These are phyloP conservation scores for Danielia reshetovae DNA, from an alignment of 805 yeast species.

Conservation along the genomic window DNA sequence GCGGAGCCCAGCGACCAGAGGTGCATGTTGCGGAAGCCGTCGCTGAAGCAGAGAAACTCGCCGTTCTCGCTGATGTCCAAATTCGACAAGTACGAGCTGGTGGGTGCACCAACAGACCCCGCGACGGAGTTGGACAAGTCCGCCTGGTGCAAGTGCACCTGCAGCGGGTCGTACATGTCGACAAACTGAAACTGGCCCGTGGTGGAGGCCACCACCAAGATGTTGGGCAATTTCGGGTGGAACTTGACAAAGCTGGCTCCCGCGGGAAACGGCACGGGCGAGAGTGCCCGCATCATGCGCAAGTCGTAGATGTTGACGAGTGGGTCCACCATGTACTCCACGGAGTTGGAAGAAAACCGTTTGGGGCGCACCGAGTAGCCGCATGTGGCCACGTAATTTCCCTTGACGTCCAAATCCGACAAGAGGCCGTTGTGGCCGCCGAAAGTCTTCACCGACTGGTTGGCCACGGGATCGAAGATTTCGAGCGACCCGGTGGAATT, in stretches of 20 bases:
- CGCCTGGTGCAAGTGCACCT: conserved; percentile 62
- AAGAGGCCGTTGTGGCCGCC: conserved; percentile 58
- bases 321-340: conserved; percentile 55
- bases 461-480: conserved; percentile 54
- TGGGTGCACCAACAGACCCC: conserved; percentile 4
- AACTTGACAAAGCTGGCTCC: conserved; percentile 83
- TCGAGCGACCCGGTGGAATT: conserved; percentile 59
- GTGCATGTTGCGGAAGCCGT: conserved; percentile 57
- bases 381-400: conserved; percentile 68
- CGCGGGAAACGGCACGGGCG: conserved; percentile 84
- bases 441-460: conserved; percentile 47
- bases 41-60: conserved; percentile 69
- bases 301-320: conserved; percentile 80
- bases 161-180: conserved; percentile 77
- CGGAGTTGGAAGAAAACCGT: conserved; percentile 25
- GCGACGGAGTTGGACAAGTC: conserved; percentile 33
- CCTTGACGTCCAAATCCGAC: conserved; percentile 62
- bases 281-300: conserved; percentile 60
- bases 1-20: conserved; percentile 54
- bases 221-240: conserved; percentile 83
- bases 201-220: conserved; percentile 67
- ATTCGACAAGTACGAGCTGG: conserved; percentile 35
- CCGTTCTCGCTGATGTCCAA: conserved; percentile 67
- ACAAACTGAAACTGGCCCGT: conserved; percentile 82
- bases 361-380: conserved; percentile 71